Base-by-base conservation (phyloP, 2,329 filamentous ascomycete genomes). In the Fusarium acutatum region DNA sequence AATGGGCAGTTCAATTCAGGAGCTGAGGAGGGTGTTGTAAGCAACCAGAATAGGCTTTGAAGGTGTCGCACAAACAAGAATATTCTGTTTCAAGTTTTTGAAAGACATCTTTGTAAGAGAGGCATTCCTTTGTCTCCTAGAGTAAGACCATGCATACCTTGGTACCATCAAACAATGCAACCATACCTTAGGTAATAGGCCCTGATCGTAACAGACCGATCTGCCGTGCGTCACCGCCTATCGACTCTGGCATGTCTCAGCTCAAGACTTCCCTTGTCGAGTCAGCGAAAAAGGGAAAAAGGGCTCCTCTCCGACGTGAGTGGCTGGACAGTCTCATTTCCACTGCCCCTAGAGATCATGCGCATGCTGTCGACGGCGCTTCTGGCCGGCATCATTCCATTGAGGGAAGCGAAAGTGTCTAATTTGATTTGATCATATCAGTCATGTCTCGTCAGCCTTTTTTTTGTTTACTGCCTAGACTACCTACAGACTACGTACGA, bases 251-350 rank as follows among this genome's bases (percentile, higher is more conserved):
- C 18, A 17, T 20, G 26, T 35, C 38, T 60, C 32, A 32, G 34
- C 40, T 44, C 22, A 37, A 34, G 66, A 18, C 35, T 35, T 46
- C 26, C 38, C 35, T 37, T 32, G 44, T 54, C 35, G 58, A 72
- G 68, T 72, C 69, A 72, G 67, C n/a, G 28, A 60, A 40, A 56
- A 60, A 52, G 34, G 28, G 35, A 47, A 54, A 59, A 64, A 47
- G 34, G 24, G 28, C 24, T 57, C 34, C 28, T 65, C 67, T 50
- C 40, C 37, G 41, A 61, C 46, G 34, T 72, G 63, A 73, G 59
- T 73, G 71, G 71, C 59, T 53, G 35, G 49, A 32, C 28, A 54
- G 46, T 47, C 63, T 73, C 71, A 73, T 73, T 74, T 73, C 71
- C 71, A 59, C 50, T 38, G 59, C 49, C 63, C 44, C 71, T 44